Evolutionary conservation across 2,329 filamentous ascomycete species (phyloP).

Genomic region (Chaetomiaceae sp.): DNA sequence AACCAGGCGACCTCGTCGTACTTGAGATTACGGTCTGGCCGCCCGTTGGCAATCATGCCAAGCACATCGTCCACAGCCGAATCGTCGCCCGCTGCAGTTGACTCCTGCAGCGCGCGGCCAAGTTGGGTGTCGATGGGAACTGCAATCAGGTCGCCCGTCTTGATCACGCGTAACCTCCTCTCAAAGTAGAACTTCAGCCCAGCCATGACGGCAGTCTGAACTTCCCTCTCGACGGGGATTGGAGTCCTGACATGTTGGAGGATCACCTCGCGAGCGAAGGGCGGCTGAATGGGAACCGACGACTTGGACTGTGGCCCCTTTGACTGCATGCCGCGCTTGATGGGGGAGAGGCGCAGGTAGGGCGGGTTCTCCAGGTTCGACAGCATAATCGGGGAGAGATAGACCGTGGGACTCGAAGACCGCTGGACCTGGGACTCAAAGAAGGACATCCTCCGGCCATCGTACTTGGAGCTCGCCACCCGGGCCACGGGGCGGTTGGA

Average conservation of each 20-base stretch:
- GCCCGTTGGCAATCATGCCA: conserved; percentile 45
- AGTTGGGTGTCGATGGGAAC: conserved; percentile 84
- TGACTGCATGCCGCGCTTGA: conserved; percentile 51
- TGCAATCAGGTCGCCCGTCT: conserved; percentile 81
- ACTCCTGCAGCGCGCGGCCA: conserved; percentile 75
- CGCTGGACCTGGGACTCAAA: conserved; percentile 65
- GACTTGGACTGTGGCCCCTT: conserved; percentile 54
- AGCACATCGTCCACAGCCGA: conserved; percentile 68
- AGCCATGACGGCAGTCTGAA: conserved; percentile 81
- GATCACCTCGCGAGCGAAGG: conserved; percentile 69
- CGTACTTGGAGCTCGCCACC: conserved; percentile 51
- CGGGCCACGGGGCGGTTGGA: conserved; percentile 56
- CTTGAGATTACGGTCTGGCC: conserved; percentile 29
- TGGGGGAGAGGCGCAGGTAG: conserved; percentile 72
- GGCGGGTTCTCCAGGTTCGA: conserved; percentile 77
- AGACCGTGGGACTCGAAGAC: conserved; percentile 56
- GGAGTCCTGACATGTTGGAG: conserved; percentile 86
- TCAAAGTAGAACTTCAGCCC: conserved; percentile 88
- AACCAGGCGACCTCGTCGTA: conserved; percentile 81
- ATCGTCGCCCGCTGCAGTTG: conserved; percentile 51
- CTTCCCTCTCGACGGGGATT: conserved; percentile 74
- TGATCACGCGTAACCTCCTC: conserved; percentile 73
- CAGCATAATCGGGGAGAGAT: conserved; percentile 80
- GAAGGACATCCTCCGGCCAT: conserved; percentile 53
- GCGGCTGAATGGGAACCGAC: conserved; percentile 51